phyloP scores from a whole-genome alignment of 1,284 basidiomycete species.

The Puccinia polysora region DNA sequence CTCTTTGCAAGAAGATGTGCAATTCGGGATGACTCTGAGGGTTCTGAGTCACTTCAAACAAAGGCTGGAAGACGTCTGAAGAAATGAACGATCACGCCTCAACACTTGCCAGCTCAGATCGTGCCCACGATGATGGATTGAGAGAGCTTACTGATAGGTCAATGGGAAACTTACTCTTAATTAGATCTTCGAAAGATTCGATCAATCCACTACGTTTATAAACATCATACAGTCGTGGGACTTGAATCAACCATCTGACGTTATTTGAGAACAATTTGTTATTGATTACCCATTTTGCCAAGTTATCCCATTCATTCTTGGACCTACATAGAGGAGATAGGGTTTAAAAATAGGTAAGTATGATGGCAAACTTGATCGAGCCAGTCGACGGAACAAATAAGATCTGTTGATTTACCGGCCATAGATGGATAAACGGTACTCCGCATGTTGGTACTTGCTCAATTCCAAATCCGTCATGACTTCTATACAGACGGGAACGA shows the following conservation, averaged over 20 bases:
- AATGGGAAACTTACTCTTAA: constrained; percentile 64
- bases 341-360: no score
- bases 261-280: constrained; percentile 94
- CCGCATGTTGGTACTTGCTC: constrained; percentile 85
- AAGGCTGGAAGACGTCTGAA: constrained; percentile 80
- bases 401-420: constrained; percentile 59
- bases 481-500: constrained; percentile 59
- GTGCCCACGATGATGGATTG: no score
- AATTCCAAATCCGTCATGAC: constrained; percentile 93
- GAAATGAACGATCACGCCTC: no score
- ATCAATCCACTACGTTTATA: constrained; percentile 87
- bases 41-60: constrained; percentile 94
- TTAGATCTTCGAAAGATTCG: constrained; percentile 82
- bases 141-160: not conserved
- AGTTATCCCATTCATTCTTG: constrained; percentile 87
- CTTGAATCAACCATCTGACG: constrained; percentile 94
- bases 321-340: constrained; percentile 50
- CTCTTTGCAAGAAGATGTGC: constrained; percentile 90
- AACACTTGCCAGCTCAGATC: no score
- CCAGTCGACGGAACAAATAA: no score
- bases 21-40: constrained; percentile 85
- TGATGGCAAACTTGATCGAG: no score
- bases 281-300: constrained; percentile 92
- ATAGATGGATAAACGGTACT: constrained; percentile 96
- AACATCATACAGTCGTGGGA: constrained; percentile 90